phyloP scores from a whole-genome alignment of 495 filamentous ascomycete genomes.

The Lasiosphaeria hispida region DNA sequence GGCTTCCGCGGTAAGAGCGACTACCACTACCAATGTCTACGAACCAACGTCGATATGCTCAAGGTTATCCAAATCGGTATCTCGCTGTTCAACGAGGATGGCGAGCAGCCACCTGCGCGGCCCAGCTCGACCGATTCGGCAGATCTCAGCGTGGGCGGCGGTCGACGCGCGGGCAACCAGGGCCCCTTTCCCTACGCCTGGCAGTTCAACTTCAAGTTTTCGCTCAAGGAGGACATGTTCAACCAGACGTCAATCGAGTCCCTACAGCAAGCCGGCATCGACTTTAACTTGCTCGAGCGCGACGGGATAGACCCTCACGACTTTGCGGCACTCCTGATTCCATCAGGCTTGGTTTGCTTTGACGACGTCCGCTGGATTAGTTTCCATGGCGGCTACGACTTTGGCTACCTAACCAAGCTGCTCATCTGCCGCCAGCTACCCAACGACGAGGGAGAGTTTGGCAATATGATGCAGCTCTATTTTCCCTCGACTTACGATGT shows the following conservation, averaged over 20 bases:
- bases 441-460: slow-evolving; percentile 82
- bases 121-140: slow-evolving; percentile 54
- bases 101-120: slow-evolving; percentile 74
- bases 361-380: slow-evolving; percentile 93
- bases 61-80: slow-evolving; percentile 97
- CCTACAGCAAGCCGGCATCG: slow-evolving; percentile 79
- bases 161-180: slow-evolving; percentile 45
- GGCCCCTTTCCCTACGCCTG: slow-evolving; percentile 80
- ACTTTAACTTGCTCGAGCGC: slow-evolving; percentile 76
- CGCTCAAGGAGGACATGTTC: slow-evolving; percentile 93
- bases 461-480: slow-evolving; percentile 78
- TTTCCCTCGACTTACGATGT: slow-evolving; percentile 94
- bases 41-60: slow-evolving; percentile 93
- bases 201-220: slow-evolving; percentile 99
- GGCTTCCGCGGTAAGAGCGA: slow-evolving; percentile 90
- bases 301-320: slow-evolving; percentile 88
- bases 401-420: slow-evolving; percentile 93
- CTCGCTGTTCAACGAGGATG: slow-evolving; percentile 83
- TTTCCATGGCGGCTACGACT: slow-evolving; percentile 98
- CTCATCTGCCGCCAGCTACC: slow-evolving; percentile 77
- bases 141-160: slow-evolving; percentile 38
- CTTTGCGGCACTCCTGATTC: slow-evolving; percentile 85
- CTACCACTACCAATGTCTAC: slow-evolving; percentile 97
- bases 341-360: slow-evolving; percentile 84
- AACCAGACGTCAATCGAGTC: slow-evolving; percentile 88